A percentile compares a stretch with the other conserved stretches of the same genome.
phyloP scores from a whole-genome alignment of 176 grass and related monocot species.

The Triticum turgidum region DNA sequence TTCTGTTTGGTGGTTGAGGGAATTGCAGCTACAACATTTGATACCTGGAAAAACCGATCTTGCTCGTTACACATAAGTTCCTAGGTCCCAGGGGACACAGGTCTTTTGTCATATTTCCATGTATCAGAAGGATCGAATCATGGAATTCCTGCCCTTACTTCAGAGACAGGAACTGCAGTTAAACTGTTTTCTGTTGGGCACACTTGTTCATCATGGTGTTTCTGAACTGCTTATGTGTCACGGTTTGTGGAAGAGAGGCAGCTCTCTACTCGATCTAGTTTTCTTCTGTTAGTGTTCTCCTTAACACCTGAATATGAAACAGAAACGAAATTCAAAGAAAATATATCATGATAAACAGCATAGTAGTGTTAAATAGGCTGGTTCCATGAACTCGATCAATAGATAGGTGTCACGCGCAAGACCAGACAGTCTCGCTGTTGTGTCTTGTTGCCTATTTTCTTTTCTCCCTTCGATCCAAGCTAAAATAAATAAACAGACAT shows the following conservation, averaged over 20 bases:
- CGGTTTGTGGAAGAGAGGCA: constrained; percentile 27
- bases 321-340: too few species aligned
- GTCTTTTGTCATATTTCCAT: not conserved
- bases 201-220: constrained; percentile 1
- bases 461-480: too few species aligned
- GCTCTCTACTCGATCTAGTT: constrained; percentile 5
- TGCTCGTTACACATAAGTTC: constrained; percentile 39
- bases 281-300: not conserved
- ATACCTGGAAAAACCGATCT: constrained; percentile 22
- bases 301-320: too few species aligned
- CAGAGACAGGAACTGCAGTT: not conserved
- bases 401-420: too few species aligned
- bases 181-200: not conserved
- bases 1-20: too few species aligned
- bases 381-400: too few species aligned
- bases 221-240: constrained; percentile 10
- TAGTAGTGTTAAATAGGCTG: too few species aligned
- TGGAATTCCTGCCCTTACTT: not conserved
- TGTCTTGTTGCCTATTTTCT: too few species aligned
- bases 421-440: too few species aligned
- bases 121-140: constrained; percentile 5
- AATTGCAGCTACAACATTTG: too few species aligned
- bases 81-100: constrained; percentile 33
- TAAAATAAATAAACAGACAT: too few species aligned
- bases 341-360: too few species aligned